Base-by-base conservation (phyloP, 2,329 filamentous ascomycete genomes). In the Paecilomyces variotii region DNA sequence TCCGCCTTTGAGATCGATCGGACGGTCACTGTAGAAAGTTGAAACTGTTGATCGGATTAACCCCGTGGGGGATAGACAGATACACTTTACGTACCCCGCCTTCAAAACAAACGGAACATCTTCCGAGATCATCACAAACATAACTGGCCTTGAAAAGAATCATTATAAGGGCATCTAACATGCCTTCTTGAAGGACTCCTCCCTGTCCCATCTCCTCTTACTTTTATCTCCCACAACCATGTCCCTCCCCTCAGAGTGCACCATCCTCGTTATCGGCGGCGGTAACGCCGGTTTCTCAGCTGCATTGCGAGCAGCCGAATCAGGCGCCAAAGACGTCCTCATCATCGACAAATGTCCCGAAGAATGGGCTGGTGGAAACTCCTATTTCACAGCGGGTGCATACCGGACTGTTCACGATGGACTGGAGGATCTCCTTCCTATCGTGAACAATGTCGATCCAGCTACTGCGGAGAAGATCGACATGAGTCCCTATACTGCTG, bases 371-470 rank as follows among this genome's bases (percentile, higher is more conserved):
- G 86, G 85, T 11, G 85, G 85, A 0, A 88, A 88, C 65, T 79
- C 79, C 0, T 87, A 81, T 65, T 88, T 87, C 72, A 87, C 85
- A 0, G 85, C 86, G 0, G 86, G 84, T 1, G 85, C 84, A 1
- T 86, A 82, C 66, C 80, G 87, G 5, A 84, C 80, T 1, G 78
- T 75, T 1, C 83, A 87, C 64, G 57, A 66, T 5, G 86, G 86
- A 0, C 73, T 86, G 0, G 10, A 66, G 0, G 85, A 87, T 63
- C 64, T 89, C 0, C 71, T 87, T 0, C 83, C 84, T 0, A 65
- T 88, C 3, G 83, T 88, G 54, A 84, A 83, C 66, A 87, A 87
- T 61, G 79, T 84, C 1, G 68, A 78, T 25, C 54, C 68, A 0
- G 76, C 78, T 0, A 73, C 76, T 30, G 77, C 79, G 0, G 63